Conservation (phyloP, 2,329 filamentous ascomycete species). For the Anthostomella pinea region DNA sequence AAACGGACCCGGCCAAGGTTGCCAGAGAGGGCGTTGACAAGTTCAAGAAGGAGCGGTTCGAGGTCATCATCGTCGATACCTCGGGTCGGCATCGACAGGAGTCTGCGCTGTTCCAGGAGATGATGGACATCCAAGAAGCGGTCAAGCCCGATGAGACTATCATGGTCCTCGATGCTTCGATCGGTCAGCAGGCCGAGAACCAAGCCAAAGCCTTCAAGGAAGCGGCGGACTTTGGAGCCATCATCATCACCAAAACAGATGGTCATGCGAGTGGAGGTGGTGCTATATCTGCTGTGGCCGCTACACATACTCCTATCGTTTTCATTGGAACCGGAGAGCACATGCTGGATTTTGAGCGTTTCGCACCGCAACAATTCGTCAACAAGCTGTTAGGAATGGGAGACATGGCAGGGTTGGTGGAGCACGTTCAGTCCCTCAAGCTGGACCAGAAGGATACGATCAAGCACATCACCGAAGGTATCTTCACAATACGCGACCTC, state of each 20-base stretch:
- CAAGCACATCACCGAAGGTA: slow-evolving; percentile 96
- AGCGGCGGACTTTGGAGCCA: slow-evolving; percentile 92
- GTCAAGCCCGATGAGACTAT: slow-evolving; percentile 94
- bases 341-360: slow-evolving; percentile 90
- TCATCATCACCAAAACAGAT: slow-evolving; percentile 98
- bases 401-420: slow-evolving; percentile 90
- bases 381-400: slow-evolving; percentile 96
- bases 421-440: slow-evolving; percentile 94
- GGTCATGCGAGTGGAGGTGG: slow-evolving; percentile 93
- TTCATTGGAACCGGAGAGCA: slow-evolving; percentile 98
- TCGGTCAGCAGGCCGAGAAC: slow-evolving; percentile 91
- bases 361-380: slow-evolving; percentile 89
- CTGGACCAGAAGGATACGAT: slow-evolving; percentile 98
- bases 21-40: slow-evolving; percentile 95
- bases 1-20: slow-evolving; percentile 92
- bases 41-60: slow-evolving; percentile 98
- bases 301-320: slow-evolving; percentile 93
- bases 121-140: slow-evolving; percentile 92
- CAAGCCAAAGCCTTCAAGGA: slow-evolving; percentile 98
- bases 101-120: slow-evolving; percentile 91
- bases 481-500: slow-evolving; percentile 92
- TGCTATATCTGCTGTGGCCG: slow-evolving; percentile 94
- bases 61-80: slow-evolving; percentile 98
- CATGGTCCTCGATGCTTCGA: slow-evolving; percentile 95
- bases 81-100: slow-evolving; percentile 94